Evolutionary conservation across 768 basidiomycete species (phyloP).

Genomic region (Pisolithus microcarpus): DNA sequence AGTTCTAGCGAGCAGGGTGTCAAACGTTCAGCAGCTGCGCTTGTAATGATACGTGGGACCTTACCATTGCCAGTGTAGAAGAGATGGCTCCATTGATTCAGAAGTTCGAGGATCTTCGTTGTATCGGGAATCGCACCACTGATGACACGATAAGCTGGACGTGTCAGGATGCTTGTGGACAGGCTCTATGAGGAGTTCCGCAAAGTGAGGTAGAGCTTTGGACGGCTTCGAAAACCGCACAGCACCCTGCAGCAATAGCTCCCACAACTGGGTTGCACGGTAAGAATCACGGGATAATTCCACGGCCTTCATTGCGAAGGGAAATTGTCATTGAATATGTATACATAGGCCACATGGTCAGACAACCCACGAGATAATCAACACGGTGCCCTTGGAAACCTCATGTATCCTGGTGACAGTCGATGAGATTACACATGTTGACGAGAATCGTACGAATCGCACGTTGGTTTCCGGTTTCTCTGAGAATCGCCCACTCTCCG

Average conservation of each 20-base stretch:
- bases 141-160: conserved; percentile 45
- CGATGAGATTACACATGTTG: not conserved
- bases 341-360: not conserved
- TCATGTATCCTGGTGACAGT: conserved; percentile 33
- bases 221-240: conserved; percentile 60
- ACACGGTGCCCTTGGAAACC: conserved; percentile 52
- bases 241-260: conserved; percentile 69
- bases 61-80: conserved; percentile 33
- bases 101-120: conserved; percentile 23
- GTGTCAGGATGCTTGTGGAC: conserved; percentile 50
- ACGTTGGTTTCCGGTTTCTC: conserved; percentile 43
- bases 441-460: not conserved
- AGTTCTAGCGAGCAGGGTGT: conserved; percentile 30
- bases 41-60: conserved; percentile 19
- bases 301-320: conserved; percentile 39
- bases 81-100: conserved; percentile 26
- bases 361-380: conserved; percentile 51
- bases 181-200: conserved; percentile 45
- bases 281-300: conserved; percentile 58
- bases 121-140: conserved; percentile 39
- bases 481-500: conserved; percentile 53
- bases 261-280: conserved; percentile 54
- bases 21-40: conserved; percentile 24
- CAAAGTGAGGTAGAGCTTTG: conserved; percentile 43
- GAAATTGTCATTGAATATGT: not conserved